A percentile compares a stretch with the other conserved stretches of the same genome.
Evolutionary conservation across 2,329 filamentous ascomycete genomes (phyloP).

Genomic region (Alternaria sp.): DNA sequence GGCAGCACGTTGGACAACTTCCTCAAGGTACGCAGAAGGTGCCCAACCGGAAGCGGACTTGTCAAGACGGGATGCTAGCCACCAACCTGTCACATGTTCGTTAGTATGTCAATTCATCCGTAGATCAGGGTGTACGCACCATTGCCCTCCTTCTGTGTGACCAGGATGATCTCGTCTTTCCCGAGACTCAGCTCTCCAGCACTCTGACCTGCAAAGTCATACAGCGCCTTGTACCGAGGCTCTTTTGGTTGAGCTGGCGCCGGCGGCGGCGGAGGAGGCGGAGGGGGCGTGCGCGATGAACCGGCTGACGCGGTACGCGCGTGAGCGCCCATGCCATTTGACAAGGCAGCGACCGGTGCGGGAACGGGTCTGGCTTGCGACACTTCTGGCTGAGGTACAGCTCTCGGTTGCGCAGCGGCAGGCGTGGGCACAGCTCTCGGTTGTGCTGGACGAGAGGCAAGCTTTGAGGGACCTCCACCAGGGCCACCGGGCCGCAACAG

Average conservation of each 20-base stretch:
- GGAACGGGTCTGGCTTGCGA: conserved; percentile 59
- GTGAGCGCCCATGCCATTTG: conserved; percentile 55
- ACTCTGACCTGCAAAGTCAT: conserved; percentile 87
- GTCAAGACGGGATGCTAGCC: conserved; percentile 80
- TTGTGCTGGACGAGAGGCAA: conserved; percentile 61
- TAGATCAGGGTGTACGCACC: conserved; percentile 65
- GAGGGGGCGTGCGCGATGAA: conserved; percentile 55
- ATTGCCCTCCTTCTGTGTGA: conserved; percentile 94
- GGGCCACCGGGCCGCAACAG: conserved; percentile 91
- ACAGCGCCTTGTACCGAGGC: conserved; percentile 86
- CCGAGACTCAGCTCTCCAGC: conserved; percentile 84
- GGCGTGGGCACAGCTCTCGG: conserved; percentile 45
- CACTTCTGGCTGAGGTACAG: conserved; percentile 58
- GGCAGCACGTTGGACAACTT: conserved; percentile 66
- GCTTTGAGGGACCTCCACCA: conserved; percentile 78
- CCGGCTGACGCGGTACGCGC: conserved; percentile 51
- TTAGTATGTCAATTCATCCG: conserved; percentile 24
- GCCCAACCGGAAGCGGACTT: conserved; percentile 86
- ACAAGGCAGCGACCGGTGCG: conserved; percentile 63
- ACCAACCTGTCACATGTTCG: conserved; percentile 75
- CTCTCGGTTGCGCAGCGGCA: conserved; percentile 51
- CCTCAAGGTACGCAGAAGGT: conserved; percentile 92
- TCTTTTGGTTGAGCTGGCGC: conserved; percentile 68
- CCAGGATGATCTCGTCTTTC: conserved; percentile 82
- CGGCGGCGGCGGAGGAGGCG: conserved; percentile 67